These are phyloP conservation scores for Voacanga thouarsii DNA, from an alignment of 257 asterid species.

Conservation along the genomic window DNA sequence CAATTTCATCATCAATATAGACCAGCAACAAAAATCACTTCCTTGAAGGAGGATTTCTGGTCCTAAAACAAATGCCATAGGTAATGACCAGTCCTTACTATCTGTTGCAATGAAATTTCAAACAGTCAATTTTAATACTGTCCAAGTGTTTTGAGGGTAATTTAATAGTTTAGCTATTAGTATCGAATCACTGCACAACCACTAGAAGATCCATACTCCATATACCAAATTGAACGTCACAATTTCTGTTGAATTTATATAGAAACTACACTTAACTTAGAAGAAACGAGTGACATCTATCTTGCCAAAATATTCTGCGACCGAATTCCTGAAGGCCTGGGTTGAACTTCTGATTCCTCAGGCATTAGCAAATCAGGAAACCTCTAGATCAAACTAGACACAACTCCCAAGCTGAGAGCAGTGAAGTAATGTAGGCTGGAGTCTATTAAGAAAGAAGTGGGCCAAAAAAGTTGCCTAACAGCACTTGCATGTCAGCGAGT, in stretches of 20 bases:
- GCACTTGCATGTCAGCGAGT: not conserved
- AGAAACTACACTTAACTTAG: not conserved
- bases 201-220: not conserved
- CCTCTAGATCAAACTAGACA: not conserved
- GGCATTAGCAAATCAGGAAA: not conserved
- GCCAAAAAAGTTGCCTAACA: not conserved
- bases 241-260: not conserved
- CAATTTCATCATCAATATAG: not conserved
- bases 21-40: conserved; percentile 4
- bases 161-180: not conserved
- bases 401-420: not conserved
- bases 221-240: not conserved
- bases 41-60: not conserved
- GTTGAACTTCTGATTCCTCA: too few relatives aligned
- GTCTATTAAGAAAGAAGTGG: not conserved
- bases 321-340: not conserved
- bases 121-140: not conserved
- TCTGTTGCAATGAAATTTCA: not conserved
- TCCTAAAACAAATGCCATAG: not conserved
- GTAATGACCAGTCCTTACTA: not conserved
- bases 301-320: not conserved
- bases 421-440: not conserved
- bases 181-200: not conserved
- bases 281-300: not conserved
- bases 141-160: not conserved